Evolutionary conservation across 148 eudicot genomes (phyloP), one percentile per base, ranked within the genome.

Genomic region (Rhododendron ovatum): DNA sequence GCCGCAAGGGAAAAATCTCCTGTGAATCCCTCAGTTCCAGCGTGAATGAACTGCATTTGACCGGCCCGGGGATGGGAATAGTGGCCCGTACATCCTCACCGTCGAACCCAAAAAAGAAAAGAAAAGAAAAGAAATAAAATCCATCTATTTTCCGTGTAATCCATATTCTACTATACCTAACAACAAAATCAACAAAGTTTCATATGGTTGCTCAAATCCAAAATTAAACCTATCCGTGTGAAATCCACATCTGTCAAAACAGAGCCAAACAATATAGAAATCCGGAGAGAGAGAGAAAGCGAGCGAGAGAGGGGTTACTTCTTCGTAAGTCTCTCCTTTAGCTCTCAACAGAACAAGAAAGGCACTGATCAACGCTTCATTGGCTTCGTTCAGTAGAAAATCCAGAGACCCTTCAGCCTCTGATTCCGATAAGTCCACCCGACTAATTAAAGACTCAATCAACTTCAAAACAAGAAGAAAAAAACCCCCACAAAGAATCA

Each of bases 301-400:
- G 8, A 82, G 20, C 41, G 51, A 39, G 13, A 61, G 51, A 63
- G 51, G 24, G 45, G 85, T 81, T 88, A 95, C 99, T 89, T 98
- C 98, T 91, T 92, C 99, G 87, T 86, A 98, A 78, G 98, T 95
- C 91, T 98, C 99, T 59, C 99, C 99, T 93, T 98, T 98, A 76
- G 99, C 98, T 90, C 98, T 93, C 91, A 98, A 87, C 73, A 95
- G 88, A 53, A 95, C 98, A 88, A 98, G 94, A 93, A 98, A 98
- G 18, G 99, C 98, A 86, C 99, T 94, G 73, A 95, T 95, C 81
- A 98, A 85, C 1, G 93, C 92, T 89, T 95, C 99, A 89, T 94
- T 90, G 24, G 98, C 93, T 69, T 91, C 99, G 87, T 87, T 87
- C 84, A 98, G 83, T 84, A 98, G 81, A 89, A 91, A 95, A 83